phyloP scores from a whole-genome alignment of 148 eudicot genomes.

The Fagopyrum homotropicum region DNA sequence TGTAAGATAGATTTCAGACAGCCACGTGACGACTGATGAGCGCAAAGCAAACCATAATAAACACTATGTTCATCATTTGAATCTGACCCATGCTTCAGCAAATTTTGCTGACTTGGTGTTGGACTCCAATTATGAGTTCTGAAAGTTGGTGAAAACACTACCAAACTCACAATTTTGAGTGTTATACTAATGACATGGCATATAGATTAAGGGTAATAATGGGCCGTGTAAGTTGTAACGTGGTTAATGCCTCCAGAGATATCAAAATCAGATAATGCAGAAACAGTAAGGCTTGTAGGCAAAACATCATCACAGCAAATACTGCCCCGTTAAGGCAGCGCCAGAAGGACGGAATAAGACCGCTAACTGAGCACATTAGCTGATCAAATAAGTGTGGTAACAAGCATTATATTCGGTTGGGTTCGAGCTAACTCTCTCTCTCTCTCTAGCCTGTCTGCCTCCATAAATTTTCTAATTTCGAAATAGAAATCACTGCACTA shows the following conservation, averaged over 20 bases:
- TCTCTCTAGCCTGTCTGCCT: background rate
- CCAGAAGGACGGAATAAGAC: background rate
- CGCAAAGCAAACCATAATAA: background rate
- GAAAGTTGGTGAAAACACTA: background rate
- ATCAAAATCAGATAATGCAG: background rate
- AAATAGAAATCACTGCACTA: background rate
- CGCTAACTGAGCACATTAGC: background rate
- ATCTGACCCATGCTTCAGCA: background rate
- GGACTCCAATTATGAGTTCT: background rate
- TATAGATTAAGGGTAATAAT: background rate
- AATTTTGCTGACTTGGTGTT: background rate
- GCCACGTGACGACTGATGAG: background rate
- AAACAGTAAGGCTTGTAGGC: background rate
- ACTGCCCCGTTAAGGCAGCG: background rate
- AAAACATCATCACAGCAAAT: conserved; percentile 1
- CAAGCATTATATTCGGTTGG: background rate
- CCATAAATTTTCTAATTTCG: background rate
- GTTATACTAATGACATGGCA: background rate
- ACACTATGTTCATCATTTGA: background rate
- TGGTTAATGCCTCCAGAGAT: background rate
- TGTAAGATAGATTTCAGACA: background rate
- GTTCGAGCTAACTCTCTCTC: background rate
- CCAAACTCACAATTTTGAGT: background rate
- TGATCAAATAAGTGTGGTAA: background rate
- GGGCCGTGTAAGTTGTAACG: background rate